Evolutionary conservation across 805 yeast genomes (phyloP), one percentile per base, ranked within the genome.

Genomic region (Candida rishiriensis): DNA sequence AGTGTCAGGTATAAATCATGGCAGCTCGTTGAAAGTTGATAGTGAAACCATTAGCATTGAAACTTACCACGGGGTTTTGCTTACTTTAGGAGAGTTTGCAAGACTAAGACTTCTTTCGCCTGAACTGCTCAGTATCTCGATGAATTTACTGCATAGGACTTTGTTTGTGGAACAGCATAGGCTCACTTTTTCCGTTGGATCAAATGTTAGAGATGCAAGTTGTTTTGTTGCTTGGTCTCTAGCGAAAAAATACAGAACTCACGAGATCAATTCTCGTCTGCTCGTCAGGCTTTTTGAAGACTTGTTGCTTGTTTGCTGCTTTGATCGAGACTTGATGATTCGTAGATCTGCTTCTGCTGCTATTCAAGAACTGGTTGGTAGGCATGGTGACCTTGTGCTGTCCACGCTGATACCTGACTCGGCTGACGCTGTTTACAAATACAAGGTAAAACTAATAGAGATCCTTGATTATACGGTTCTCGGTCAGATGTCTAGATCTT

Each of bases 281-380:
- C 39, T 54, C 26, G 15, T 50, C 1, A 41, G 41, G 1, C 34
- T 68, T 1, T 65, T 68, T 40, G 47, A 51, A 15, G 70, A 72
- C 51, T 59, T 87, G 21, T 54, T 85, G 2, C 59, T 71, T 10
- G 71, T 79, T 1, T 65, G 83, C 9, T 70, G 87, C 39, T 83
- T 83, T 56, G 98, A 90, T 58, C 66, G 71, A 17, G 96, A 89
- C 43, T 66, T 88, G 15, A 72, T 81, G 46, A 76, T 89, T 6
- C 70, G 97, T 44, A 70, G 95, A 45, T 90, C 97, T 14, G 83
- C 90, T 1, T 71, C 88, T 5, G 96, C 97, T 1, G 91, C 93
- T 0, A 55, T 90, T 7, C 97, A 90, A 57, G 98, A 90, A 55
- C 70, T 85, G 13, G 59, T 88, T 3, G 98, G 98, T 0, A 66